These are phyloP conservation scores for Phytophthora pinifolia DNA, from an alignment of 352 stramenopile genomes.

Conservation along the genomic window DNA sequence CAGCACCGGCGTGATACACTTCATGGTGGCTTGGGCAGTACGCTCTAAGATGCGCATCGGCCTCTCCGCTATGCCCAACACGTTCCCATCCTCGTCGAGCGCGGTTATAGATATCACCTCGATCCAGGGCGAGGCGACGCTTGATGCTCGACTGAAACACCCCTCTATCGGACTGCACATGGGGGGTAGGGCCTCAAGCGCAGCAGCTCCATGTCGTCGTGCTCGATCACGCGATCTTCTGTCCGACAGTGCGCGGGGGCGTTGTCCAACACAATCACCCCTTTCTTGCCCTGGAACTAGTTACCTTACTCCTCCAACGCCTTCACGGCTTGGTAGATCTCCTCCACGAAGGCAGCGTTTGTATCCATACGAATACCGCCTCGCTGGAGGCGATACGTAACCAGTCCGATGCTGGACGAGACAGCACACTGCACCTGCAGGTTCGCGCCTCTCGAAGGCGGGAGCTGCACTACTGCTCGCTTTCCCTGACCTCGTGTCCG, in stretches of 20 bases:
- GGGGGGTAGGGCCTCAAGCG: too few relatives aligned
- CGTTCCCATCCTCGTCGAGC: too few relatives aligned
- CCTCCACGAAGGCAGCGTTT: constrained; percentile 3
- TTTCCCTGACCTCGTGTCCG: neutral
- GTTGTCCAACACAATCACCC: constrained; percentile 4
- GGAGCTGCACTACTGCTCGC: neutral
- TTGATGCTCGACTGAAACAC: too few relatives aligned
- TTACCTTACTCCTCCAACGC: neutral
- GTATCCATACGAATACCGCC: constrained; percentile 1
- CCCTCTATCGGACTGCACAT: too few relatives aligned
- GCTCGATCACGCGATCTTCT: neutral
- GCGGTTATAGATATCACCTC: too few relatives aligned
- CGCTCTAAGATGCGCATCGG: too few relatives aligned
- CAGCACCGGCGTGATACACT: too few relatives aligned
- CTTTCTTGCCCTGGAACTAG: neutral
- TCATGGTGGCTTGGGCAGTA: too few relatives aligned
- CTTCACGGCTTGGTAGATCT: neutral
- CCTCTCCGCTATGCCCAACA: too few relatives aligned
- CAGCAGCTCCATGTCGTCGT: too few relatives aligned
- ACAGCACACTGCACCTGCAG: neutral
- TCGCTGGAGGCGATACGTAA: neutral
- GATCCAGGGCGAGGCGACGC: too few relatives aligned
- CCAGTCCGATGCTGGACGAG: neutral
- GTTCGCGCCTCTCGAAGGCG: neutral
- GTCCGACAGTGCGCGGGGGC: neutral